A percentile compares a stretch with the other conserved stretches of the same genome.
phyloP scores from a whole-genome alignment of 208 protist species.

The Acanthamoeba castellanii region DNA sequence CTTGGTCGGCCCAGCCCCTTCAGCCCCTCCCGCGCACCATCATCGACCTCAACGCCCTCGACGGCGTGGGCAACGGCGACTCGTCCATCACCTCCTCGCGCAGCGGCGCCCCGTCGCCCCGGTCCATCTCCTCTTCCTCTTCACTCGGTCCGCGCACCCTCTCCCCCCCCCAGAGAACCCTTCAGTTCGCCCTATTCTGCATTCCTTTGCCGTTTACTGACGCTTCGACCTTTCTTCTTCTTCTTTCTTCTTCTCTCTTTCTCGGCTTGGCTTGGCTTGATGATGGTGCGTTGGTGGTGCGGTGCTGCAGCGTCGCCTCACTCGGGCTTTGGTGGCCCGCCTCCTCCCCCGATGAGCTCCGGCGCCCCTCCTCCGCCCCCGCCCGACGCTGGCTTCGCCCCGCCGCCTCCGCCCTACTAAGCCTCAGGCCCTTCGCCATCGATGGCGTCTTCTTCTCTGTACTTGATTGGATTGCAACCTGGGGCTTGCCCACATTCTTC shows the following conservation, averaged over 20 bases:
- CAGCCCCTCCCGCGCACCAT: constrained; percentile 8
- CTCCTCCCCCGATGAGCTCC: background rate
- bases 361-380: background rate
- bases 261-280: background rate
- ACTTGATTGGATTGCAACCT: too few relatives aligned
- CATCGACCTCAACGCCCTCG: constrained; percentile 69
- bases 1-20: constrained; percentile 60
- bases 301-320: background rate
- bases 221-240: too few relatives aligned
- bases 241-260: background rate
- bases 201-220: too few relatives aligned
- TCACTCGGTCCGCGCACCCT: background rate
- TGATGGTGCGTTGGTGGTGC: background rate
- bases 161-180: background rate
- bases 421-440: too few relatives aligned
- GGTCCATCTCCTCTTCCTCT: background rate
- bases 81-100: constrained; percentile 5
- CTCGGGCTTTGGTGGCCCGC: background rate
- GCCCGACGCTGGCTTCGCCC: constrained; percentile 12
- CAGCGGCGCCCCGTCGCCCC: background rate
- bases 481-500: too few relatives aligned
- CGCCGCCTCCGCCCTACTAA: constrained; percentile 5
- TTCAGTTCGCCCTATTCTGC: background rate
- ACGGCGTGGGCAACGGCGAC: constrained; percentile 43
- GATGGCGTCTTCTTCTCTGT: too few relatives aligned